Conservation (phyloP, 495 filamentous ascomycete genomes). For the Tuber aestivum region DNA sequence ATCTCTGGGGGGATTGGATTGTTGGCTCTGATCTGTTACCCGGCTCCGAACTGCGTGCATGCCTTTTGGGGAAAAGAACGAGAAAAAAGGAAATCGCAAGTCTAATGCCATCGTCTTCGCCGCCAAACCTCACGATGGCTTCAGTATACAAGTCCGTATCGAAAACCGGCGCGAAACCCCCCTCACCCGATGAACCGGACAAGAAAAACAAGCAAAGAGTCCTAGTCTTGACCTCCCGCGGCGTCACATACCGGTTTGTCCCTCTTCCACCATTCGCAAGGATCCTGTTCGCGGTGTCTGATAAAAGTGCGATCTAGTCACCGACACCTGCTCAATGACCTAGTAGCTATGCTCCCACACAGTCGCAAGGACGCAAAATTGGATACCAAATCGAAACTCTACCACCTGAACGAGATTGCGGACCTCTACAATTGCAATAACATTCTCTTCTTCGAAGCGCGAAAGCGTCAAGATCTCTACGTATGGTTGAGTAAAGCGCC, state of each 20-base stretch:
- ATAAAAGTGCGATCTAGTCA: conserved; percentile 53
- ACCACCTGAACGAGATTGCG: conserved; percentile 89
- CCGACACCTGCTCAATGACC: conserved; percentile 84
- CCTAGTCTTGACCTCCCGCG: conserved; percentile 80
- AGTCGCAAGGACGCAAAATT: conserved; percentile 91
- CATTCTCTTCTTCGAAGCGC: conserved; percentile 90
- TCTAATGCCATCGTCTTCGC: neutral
- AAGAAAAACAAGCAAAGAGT: conserved; percentile 70
- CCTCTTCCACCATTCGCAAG: neutral
- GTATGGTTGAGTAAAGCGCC: conserved; percentile 89
- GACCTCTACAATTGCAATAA: conserved; percentile 99
- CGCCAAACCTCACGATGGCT: conserved; percentile 60
- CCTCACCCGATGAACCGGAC: conserved; percentile 48
- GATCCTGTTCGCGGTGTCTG: neutral
- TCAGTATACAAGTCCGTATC: conserved; percentile 90
- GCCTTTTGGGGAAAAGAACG: neutral
- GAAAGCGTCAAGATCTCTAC: conserved; percentile 91
- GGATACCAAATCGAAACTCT: conserved; percentile 89
- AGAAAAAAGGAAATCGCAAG: neutral
- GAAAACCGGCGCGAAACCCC: conserved; percentile 53
- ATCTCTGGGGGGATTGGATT: neutral
- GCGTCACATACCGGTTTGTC: conserved; percentile 76
- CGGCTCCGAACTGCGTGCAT: neutral
- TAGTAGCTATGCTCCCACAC: conserved; percentile 83
- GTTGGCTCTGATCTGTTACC: neutral